A percentile compares a stretch with the other conserved stretches of the same genome.
Conservation (phyloP, 495 filamentous ascomycete species). For the Halenospora varia region DNA sequence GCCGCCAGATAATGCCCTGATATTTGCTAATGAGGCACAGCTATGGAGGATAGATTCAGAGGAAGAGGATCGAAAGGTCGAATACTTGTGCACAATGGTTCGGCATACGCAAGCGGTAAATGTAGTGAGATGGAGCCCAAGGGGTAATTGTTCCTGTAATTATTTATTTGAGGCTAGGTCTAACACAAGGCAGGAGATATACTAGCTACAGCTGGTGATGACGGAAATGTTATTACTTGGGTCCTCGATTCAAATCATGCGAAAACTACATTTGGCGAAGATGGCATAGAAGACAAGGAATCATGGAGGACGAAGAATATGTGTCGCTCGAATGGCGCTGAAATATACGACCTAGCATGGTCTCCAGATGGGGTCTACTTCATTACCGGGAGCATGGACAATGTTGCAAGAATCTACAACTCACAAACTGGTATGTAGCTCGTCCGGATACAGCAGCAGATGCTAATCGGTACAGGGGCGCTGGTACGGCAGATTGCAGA, state of each 20-base stretch:
- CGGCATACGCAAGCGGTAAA: constrained; percentile 98
- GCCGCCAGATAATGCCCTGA: background rate
- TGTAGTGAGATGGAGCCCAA: constrained; percentile 92
- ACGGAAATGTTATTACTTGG: constrained; percentile 96
- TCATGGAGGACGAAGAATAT: constrained; percentile 96
- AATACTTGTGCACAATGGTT: constrained; percentile 83
- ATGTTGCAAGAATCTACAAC: constrained; percentile 95
- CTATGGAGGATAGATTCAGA: constrained; percentile 85
- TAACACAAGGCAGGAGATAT: constrained; percentile 65
- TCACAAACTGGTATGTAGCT: constrained; percentile 73
- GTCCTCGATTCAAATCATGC: constrained; percentile 71
- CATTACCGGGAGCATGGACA: constrained; percentile 99
- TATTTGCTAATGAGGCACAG: constrained; percentile 37
- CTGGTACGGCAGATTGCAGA: constrained; percentile 96
- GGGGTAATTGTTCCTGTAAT: constrained; percentile 50
- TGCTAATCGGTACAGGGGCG: constrained; percentile 54
- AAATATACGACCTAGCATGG: constrained; percentile 98
- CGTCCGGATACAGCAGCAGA: background rate
- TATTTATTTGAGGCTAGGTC: background rate
- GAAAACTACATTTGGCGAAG: constrained; percentile 68
- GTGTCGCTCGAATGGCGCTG: constrained; percentile 86
- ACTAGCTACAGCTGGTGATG: constrained; percentile 91
- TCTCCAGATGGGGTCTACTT: constrained; percentile 94
- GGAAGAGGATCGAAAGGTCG: constrained; percentile 82
- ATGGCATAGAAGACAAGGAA: constrained; percentile 89